A percentile compares a stretch with the other conserved stretches of the same genome.
These are phyloP conservation scores for Aspergillus sergii DNA, from an alignment of 2,329 filamentous ascomycete genomes.

Conservation along the genomic window DNA sequence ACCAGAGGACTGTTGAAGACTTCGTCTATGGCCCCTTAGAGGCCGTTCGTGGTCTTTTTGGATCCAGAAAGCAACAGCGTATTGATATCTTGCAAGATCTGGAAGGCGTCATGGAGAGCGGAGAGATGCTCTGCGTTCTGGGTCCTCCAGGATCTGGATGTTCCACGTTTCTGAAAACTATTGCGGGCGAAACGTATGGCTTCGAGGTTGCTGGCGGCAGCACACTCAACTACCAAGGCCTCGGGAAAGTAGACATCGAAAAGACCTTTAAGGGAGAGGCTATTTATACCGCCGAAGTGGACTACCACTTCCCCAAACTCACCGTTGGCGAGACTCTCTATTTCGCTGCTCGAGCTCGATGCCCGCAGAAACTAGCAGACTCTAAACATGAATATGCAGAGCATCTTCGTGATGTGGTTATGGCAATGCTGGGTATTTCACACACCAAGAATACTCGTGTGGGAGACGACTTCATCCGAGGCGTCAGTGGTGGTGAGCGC, in stretches of 20 bases:
- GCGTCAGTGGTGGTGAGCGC: slow-evolving; percentile 7
- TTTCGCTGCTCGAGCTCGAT: neutral
- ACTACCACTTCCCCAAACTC: neutral
- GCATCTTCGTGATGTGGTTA: neutral
- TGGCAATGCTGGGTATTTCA: neutral
- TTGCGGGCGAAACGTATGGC: slow-evolving; percentile 77
- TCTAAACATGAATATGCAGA: no score
- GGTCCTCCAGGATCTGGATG: slow-evolving; percentile 55
- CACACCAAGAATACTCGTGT: slow-evolving; percentile 3
- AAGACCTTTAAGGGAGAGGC: slow-evolving; percentile 42
- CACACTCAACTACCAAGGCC: slow-evolving; percentile 73
- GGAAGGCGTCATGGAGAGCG: slow-evolving; percentile 56
- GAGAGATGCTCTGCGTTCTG: slow-evolving; percentile 54
- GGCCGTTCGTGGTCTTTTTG: neutral
- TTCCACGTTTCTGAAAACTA: slow-evolving; percentile 77
- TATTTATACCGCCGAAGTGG: neutral
- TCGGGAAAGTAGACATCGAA: slow-evolving; percentile 74
- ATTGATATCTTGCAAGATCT: slow-evolving; percentile 62
- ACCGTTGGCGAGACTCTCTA: neutral
- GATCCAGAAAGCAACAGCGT: neutral
- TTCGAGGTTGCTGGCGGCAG: slow-evolving; percentile 68
- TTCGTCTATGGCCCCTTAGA: neutral
- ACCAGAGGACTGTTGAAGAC: slow-evolving; percentile 25
- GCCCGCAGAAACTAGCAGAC: neutral
- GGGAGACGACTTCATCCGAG: slow-evolving; percentile 3